Evolutionary conservation across 129 eudicot genomes (phyloP), one percentile per base, ranked within the genome.

Genomic region (Deinandra increscens): DNA sequence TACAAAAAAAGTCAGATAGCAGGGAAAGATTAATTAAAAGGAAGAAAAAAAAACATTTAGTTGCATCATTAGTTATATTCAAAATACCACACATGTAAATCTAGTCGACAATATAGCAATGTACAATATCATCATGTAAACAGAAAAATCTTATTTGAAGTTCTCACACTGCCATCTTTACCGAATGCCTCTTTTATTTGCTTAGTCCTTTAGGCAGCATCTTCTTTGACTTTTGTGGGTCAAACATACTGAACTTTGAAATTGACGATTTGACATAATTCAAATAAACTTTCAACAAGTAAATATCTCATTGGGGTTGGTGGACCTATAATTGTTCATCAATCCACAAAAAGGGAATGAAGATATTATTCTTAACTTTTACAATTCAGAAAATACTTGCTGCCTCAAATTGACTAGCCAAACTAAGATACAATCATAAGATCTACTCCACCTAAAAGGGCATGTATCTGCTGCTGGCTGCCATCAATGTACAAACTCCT

Each of bases 221-320:
- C 9, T 18, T 15, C 1, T 26, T 34, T 61, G n/a, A 61, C 46
- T 61, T 61, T 61, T 17, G 26, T 15, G 67, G 31, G 13, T 8
- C 67, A 61, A 61, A 37, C 67, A 61, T 5, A 15, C 15, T 37
- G 29, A 62, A 62, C 67, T 37, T 36, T 13, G 12, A 62, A 37
- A 34, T 17, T 61, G 46, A 61, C 42, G 3, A 26, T 26, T 26
- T 26, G 31, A 26, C 31, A 26, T 26, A 26, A 26, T 26, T 26
- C 31, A 26, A 26, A 1, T 10, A 12, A 62, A 37, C 67, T 37
- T 37, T 18, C 48, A 15, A 37, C 46, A 38, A 17, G 55, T 37
- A 37, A 62, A 38, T 36, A 26, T 26, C 3, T 26, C 31, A 26
- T 26, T 26, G 31, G 31, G 31, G 31, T 11, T 4, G 48, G 67